These are phyloP conservation scores for Aegilops longissima DNA, from an alignment of 176 grass and related monocot species.

Conservation along the genomic window DNA sequence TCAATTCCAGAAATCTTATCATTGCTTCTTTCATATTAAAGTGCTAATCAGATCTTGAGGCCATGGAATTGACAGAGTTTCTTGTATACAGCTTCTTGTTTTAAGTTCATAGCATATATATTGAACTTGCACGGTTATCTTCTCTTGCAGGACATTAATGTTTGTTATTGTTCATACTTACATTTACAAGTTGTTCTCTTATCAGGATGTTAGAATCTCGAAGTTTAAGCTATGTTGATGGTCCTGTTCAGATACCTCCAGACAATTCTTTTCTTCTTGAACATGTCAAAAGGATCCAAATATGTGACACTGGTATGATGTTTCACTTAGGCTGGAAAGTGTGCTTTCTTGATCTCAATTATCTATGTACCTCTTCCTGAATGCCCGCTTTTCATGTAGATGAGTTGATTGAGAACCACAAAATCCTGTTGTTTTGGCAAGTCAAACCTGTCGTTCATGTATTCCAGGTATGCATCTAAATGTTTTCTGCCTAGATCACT, in stretches of 20 bases:
- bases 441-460: constrained; percentile 84
- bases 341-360: not conserved
- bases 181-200: not conserved
- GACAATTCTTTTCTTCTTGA: constrained; percentile 72
- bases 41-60: not conserved
- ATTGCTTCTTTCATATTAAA: not conserved
- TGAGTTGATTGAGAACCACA: constrained; percentile 70
- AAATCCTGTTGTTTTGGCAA: constrained; percentile 98
- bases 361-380: constrained; percentile 18
- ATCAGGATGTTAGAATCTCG: constrained; percentile 91
- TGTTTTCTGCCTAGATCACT: not conserved
- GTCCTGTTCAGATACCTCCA: constrained; percentile 75
- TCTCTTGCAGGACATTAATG: not conserved
- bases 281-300: constrained; percentile 84
- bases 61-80: constrained; percentile 2
- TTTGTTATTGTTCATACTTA: constrained; percentile 6
- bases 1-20: not conserved
- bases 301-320: constrained; percentile 87
- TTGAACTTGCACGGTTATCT: not conserved
- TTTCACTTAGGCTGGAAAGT: constrained; percentile 12
- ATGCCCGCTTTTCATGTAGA: constrained; percentile 46
- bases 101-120: constrained; percentile 3
- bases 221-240: constrained; percentile 95
- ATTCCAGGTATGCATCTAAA: constrained; percentile 67
- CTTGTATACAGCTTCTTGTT: not conserved